These are phyloP conservation scores for Botrytis galanthina DNA, from an alignment of 2,329 filamentous ascomycete species.

Conservation along the genomic window DNA sequence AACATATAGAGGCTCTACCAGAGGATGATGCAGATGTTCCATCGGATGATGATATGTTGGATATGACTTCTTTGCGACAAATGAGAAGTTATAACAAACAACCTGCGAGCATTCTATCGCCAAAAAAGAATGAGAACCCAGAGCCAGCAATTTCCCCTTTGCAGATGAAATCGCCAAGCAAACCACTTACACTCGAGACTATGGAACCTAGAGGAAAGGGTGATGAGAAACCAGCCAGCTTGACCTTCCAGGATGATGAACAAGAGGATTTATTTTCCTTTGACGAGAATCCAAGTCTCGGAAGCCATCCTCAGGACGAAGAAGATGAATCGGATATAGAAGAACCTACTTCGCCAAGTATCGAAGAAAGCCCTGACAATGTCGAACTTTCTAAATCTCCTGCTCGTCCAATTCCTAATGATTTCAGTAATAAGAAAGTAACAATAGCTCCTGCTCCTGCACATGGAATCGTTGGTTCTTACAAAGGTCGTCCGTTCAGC, in stretches of 20 bases:
- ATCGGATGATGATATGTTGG: slow-evolving; percentile 32
- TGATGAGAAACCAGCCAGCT: slow-evolving; percentile 19
- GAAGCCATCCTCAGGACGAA: slow-evolving; percentile 21
- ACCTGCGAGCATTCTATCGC: slow-evolving; percentile 20
- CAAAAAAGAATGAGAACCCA: neutral
- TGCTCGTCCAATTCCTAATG: neutral
- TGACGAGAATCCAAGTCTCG: slow-evolving; percentile 27
- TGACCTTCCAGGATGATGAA: slow-evolving; percentile 28
- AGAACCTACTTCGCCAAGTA: neutral
- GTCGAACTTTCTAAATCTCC: slow-evolving; percentile 22
- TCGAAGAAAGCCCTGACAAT: slow-evolving; percentile 13
- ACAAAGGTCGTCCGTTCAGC: slow-evolving; percentile 51
- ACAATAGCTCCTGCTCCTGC: slow-evolving; percentile 6
- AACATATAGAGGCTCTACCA: slow-evolving; percentile 1
- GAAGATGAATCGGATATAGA: slow-evolving; percentile 19
- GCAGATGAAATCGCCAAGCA: slow-evolving; percentile 16
- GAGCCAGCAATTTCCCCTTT: slow-evolving; percentile 5
- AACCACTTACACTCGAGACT: slow-evolving; percentile 14
- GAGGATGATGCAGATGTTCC: slow-evolving; percentile 17
- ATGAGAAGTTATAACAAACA: slow-evolving; percentile 24
- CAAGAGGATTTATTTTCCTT: slow-evolving; percentile 34
- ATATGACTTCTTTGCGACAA: slow-evolving; percentile 29
- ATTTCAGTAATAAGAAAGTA: slow-evolving; percentile 6
- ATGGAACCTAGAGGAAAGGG: slow-evolving; percentile 8
- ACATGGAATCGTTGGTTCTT: slow-evolving; percentile 47